Conservation (phyloP, 2,329 filamentous ascomycete species). For the Calonectria naviculata region DNA sequence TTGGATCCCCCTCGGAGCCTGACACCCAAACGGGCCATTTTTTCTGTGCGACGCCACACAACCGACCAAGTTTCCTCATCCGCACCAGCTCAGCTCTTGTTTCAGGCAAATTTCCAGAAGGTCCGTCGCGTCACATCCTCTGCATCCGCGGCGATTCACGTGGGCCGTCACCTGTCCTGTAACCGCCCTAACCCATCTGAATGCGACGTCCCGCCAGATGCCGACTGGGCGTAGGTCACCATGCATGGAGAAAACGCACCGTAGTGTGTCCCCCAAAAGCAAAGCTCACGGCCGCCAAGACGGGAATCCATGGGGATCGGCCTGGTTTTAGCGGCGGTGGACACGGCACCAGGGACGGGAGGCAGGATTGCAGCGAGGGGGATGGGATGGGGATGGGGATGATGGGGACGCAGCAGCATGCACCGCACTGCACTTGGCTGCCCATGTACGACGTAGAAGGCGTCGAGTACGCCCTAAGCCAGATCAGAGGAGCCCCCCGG, state of each 20-base stretch:
- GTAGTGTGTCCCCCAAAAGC: no score
- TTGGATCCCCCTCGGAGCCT: neutral
- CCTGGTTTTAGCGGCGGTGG: conserved; percentile 1
- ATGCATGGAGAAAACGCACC: no score
- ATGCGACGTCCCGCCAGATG: neutral
- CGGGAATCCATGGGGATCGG: conserved; percentile 15
- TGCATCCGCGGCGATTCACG: neutral
- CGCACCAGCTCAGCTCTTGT: neutral
- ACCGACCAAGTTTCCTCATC: neutral
- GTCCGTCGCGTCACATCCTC: neutral
- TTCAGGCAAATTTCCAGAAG: neutral
- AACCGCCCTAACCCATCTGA: neutral
- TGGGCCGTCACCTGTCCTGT: neutral
- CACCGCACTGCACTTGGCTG: neutral
- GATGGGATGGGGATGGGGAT: no score
- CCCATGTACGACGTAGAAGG: neutral
- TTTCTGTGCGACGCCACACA: neutral
- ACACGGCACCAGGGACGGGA: neutral
- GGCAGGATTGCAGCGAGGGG: neutral
- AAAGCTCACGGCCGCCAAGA: conserved; percentile 9
- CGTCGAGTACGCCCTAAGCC: neutral
- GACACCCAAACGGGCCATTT: neutral
- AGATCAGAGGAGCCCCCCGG: neutral
- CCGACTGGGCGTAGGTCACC: conserved; percentile 15
- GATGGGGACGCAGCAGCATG: neutral